Base-by-base conservation (phyloP, 371 early-diverging fungal species). In the Mucor velutinosus region DNA sequence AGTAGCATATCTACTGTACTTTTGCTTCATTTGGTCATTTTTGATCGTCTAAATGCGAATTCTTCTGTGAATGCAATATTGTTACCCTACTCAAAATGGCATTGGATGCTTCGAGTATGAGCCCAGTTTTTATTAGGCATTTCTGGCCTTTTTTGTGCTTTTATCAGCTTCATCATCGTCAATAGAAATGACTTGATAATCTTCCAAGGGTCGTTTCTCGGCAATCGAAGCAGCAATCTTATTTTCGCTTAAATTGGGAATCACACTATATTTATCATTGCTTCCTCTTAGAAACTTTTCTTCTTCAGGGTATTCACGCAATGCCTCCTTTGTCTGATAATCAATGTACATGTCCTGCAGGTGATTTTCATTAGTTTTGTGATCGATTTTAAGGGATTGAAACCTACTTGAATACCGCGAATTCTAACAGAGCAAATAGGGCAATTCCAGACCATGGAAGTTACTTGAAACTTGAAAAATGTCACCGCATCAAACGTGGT, bases 401-500 rank as follows among this genome's bases (percentile, higher is more conserved):
- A 10, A 21, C 58, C 63, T 65, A 70, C 76, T 49, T 76, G 73
- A 23, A 73, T 65, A 6, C 76, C 76, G 32, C 70, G 71, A 3
- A 76, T 71, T 37, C 69, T 64, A 12, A 73, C 63, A 60, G 45
- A 59, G 41, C 76, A 76, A 29, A 70, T 37, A 14, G 76, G 76
- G 37, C 76, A 76, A 25, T 64, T 59, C 76, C 76, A 76, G 12
- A 60, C 17, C 67, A 67, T 65, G 0, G 64, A 67, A 17, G 14
- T 67, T 23, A 64, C 41, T 57, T 70, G 60, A 55, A 70, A 58
- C 29, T 56, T 51, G 51, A 70, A 74, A 47, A 74, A 74, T 29
- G 59, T 55, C 10, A 37, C 10, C 0, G 71, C 75, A 47, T 78
- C 84, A 72, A 83, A 83, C 25, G 77, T 74, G 4, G 80, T 67